Percentiles rank a stretch among this genome's conserved stretches.
Evolutionary conservation across 23 red algal genomes (phyloP).

Genomic region (Rhodosorus marinus): DNA sequence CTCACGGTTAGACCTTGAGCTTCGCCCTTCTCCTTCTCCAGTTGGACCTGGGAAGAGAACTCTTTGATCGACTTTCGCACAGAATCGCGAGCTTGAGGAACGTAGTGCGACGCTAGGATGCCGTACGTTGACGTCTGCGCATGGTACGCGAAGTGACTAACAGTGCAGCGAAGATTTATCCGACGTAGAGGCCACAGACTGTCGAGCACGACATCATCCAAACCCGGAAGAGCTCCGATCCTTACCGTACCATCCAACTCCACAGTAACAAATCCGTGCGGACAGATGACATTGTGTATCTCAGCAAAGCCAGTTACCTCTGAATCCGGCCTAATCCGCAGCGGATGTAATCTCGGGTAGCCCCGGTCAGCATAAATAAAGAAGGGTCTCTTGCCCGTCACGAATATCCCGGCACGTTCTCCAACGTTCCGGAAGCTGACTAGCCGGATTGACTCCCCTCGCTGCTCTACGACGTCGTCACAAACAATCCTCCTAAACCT

Average conservation of each 20-base stretch:
- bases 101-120: constrained; percentile 3
- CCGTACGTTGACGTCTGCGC: constrained; percentile 35
- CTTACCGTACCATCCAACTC: constrained; percentile 22
- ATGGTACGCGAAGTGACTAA: constrained; percentile 41
- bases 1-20: constrained; percentile 29
- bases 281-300: constrained; percentile 57
- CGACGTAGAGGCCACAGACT: constrained; percentile 31
- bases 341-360: constrained; percentile 35
- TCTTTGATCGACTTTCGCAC: constrained; percentile 14
- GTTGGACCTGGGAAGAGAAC: constrained; percentile 28
- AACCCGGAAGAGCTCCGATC: constrained; percentile 17
- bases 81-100: not conserved
- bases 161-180: constrained; percentile 35
- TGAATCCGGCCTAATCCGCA: constrained; percentile 5
- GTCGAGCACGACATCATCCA: constrained; percentile 20
- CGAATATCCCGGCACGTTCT: constrained; percentile 30
- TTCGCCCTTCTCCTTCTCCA: constrained; percentile 19
- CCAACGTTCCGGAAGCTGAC: constrained; percentile 26
- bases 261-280: constrained; percentile 35
- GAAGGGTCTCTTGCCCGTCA: constrained; percentile 19
- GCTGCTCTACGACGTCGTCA: no score
- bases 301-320: constrained; percentile 18
- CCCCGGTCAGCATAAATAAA: constrained; percentile 54
- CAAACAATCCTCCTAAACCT: no score
- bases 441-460: no score